Percentiles rank a stretch among this genome's conserved stretches.
Conservation (phyloP, 2,329 filamentous ascomycete species). For the Fusarium kyushuense region DNA sequence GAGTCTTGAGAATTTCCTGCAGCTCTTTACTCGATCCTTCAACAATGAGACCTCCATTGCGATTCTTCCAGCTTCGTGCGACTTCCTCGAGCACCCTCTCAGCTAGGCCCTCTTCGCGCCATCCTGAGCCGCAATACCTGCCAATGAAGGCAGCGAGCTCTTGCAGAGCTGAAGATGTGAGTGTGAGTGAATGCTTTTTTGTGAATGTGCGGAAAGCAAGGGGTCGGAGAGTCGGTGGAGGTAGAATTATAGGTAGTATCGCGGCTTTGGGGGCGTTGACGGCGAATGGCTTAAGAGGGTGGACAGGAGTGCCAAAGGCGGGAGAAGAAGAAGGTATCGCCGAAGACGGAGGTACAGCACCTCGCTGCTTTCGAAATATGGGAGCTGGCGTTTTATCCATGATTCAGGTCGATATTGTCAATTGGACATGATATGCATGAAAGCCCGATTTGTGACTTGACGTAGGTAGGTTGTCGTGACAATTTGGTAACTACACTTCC, state of each 20-base stretch:
- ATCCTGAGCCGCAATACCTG: conserved; percentile 92
- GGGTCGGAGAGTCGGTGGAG: conserved; percentile 86
- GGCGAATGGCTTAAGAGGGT: conserved; percentile 77
- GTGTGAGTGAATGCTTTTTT: conserved; percentile 94
- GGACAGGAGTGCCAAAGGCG: conserved; percentile 86
- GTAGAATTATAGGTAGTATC: conserved; percentile 89
- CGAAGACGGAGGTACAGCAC: conserved; percentile 59
- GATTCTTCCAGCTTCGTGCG: conserved; percentile 90
- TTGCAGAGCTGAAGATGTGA: conserved; percentile 88
- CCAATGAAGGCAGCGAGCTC: conserved; percentile 90
- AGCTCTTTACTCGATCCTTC: conserved; percentile 82
- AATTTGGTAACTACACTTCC: conserved; percentile 15
- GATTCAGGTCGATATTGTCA: conserved; percentile 14
- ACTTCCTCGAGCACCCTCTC: conserved; percentile 94
- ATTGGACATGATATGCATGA: conserved; percentile 34
- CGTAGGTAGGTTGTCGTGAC: conserved; percentile 14
- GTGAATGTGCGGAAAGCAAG: conserved; percentile 96
- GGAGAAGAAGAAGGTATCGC: conserved; percentile 88
- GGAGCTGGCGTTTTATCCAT: conserved; percentile 57
- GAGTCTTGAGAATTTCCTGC: conserved; percentile 82
- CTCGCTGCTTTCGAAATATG: conserved; percentile 54
- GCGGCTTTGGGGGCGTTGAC: conserved; percentile 67
- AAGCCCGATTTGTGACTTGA: background rate
- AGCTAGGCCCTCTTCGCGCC: conserved; percentile 93
- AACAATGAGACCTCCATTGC: conserved; percentile 89